Evolutionary conservation across 768 basidiomycete genomes (phyloP), one percentile per base, ranked within the genome.

Genomic region (Clitopilus hobsonii): DNA sequence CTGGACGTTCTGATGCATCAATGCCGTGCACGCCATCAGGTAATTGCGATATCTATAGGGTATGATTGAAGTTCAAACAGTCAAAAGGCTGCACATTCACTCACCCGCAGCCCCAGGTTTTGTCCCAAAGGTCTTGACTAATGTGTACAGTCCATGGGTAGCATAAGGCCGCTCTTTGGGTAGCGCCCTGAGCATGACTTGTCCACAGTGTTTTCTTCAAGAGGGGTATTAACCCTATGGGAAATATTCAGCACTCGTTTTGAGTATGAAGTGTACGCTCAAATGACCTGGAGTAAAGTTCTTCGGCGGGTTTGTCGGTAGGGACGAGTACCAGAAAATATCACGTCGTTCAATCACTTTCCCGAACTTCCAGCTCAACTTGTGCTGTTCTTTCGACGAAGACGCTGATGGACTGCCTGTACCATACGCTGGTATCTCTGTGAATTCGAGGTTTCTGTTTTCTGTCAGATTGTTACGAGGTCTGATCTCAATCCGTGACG

Each of bases 1-100:
- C 63, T 89, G 87, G 11, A 67, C 54, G 52, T 68, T 68, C 64
- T 94, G 91, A 49, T 76, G 78, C 79, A 89, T 84, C 20, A 94
- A 77, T 5, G 82, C 78, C 2, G 85, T 74, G 64, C 89, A 92
- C 7, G 80, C 74, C 85, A 94, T 93, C 59, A 90, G 60, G 61
- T 87, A 93, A 65, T 91, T 93, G 20, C 89, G 85, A 64, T 94
- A 92, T 23, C 91, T 93, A 56, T 6, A 50, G 7, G 22, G 16
- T 45, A 20, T 16, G 22, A 27, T 48, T 28, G 60, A 53, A 45
- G 28, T 51, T 28, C 22, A n/a, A n/a, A n/a, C n/a, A n/a, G n/a
- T n/a, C n/a, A n/a, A n/a, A n/a, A n/a, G n/a, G n/a, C n/a, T n/a
- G n/a, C n/a, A n/a, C n/a, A n/a, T n/a, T 32, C 49, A 47, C 38